A percentile compares a stretch with the other conserved stretches of the same genome.
Conservation (phyloP, 805 yeast genomes). For the Hanseniaspora lachancei region DNA sequence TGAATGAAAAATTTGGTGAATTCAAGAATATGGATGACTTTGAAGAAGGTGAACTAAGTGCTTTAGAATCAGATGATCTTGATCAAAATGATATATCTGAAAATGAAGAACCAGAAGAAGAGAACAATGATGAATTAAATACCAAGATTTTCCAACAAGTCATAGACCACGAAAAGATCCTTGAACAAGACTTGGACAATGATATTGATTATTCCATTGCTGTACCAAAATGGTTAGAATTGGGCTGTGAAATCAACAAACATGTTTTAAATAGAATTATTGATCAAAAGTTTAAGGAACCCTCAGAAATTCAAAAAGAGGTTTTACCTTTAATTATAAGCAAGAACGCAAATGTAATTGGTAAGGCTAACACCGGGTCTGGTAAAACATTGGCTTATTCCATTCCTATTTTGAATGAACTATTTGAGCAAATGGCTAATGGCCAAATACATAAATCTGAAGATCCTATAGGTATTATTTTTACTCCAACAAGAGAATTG, state of each 20-base stretch:
- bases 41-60: slow-evolving; percentile 24
- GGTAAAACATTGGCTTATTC: slow-evolving; percentile 97
- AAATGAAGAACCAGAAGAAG: slow-evolving; percentile 4
- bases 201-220: slow-evolving; percentile 27
- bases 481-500: slow-evolving; percentile 92
- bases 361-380: slow-evolving; percentile 95
- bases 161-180: slow-evolving; percentile 18
- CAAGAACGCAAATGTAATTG: slow-evolving; percentile 66
- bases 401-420: slow-evolving; percentile 71
- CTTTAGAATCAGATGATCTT: slow-evolving; percentile 21
- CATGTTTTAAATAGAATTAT: slow-evolving; percentile 51
- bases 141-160: slow-evolving; percentile 22
- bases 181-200: slow-evolving; percentile 19
- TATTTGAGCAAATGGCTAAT: slow-evolving; percentile 25
- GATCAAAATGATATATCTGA: slow-evolving; percentile 13
- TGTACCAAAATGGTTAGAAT: slow-evolving; percentile 48
- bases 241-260: slow-evolving; percentile 33
- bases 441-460: slow-evolving; percentile 18
- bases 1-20: slow-evolving; percentile 19
- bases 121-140: slow-evolving; percentile 19
- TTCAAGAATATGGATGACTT: slow-evolving; percentile 26
- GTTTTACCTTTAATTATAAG: slow-evolving; percentile 62
- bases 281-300: slow-evolving; percentile 44
- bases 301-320: slow-evolving; percentile 72
- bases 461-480: slow-evolving; percentile 60